Base-by-base conservation (phyloP, 768 basidiomycete genomes). In the Pleurotus tuber-regium region DNA sequence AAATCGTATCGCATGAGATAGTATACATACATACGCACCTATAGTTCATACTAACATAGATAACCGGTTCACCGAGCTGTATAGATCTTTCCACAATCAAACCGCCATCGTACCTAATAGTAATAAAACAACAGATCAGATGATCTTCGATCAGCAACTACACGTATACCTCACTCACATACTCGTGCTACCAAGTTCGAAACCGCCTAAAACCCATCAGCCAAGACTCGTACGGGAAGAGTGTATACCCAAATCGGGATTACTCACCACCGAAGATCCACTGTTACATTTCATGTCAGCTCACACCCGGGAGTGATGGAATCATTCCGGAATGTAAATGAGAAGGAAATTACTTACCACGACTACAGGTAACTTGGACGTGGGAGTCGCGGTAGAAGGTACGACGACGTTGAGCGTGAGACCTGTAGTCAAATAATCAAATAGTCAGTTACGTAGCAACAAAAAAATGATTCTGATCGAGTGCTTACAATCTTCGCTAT, bases 21-120 rank as follows among this genome's bases (percentile, higher is more conserved):
- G 2, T 16, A n/a, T 28, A 7, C 6, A 7, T 4, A 9, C 16
- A 41, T 2, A 23, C 58, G 16, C 48, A 60, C 58, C 77, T 66
- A 48, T 83, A 82, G 60, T 82, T 82, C 66, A 80, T 73, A 57
- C 74, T 77, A 11, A 82, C 79, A 53, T 74, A 81, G 28, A 83
- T 61, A 10, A 79, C 68, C 0, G 80, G 79, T 41, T 66, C 59
- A 1, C 65, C 67, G 8, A 80, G 55, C 0, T 61, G 60, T 5
- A 77, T 65, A 0, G 80, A 82, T 18, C 74, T 69, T 12, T 64
- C 52, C 2, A 82, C 78, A 28, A 80, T 69, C 5, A 54, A 52
- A 0, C 57, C 63, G 4, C 78, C 77, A 58, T 79, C 73, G 52
- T 78, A 73, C 52, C 72, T 75, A 42, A 24, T 2, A 23, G 21